Evolutionary conservation across 306 rosid genomes (phyloP).

Genomic region (Lathyrus oleraceus): DNA sequence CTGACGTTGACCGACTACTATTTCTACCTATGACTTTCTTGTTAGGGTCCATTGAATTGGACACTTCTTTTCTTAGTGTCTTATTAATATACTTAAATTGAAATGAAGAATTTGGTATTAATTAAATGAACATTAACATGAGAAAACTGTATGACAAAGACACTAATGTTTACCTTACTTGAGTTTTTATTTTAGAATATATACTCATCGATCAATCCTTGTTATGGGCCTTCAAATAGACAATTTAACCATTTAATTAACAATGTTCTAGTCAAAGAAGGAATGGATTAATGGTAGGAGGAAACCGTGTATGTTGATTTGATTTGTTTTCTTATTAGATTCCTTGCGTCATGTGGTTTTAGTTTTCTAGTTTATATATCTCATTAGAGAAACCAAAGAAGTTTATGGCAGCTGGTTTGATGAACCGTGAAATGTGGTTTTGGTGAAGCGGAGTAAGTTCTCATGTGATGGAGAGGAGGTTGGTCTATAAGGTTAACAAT

Average conservation of each 20-base stretch:
- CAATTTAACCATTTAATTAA: conserved; percentile 9
- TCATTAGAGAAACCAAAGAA: neutral
- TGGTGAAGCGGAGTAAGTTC: too few relatives aligned
- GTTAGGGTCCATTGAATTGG: neutral
- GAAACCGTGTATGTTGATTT: neutral
- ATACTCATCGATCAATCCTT: neutral
- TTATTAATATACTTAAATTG: neutral
- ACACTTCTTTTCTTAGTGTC: neutral
- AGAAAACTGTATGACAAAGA: neutral
- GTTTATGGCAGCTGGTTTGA: neutral
- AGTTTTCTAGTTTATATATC: neutral
- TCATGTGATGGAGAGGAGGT: too few relatives aligned
- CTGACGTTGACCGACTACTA: neutral
- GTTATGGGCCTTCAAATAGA: neutral
- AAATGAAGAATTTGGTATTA: neutral
- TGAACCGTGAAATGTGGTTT: too few relatives aligned
- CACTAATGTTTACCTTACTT: neutral
- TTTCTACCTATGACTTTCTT: neutral
- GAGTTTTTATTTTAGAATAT: neutral
- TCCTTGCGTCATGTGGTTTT: neutral
- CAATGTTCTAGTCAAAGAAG: neutral
- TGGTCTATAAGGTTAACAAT: too few relatives aligned
- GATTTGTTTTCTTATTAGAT: conserved; percentile 1
- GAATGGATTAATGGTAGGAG: neutral
- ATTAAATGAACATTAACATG: neutral